Percentiles rank a stretch among this genome's conserved stretches.
Evolutionary conservation across 2,329 filamentous ascomycete species (phyloP).

Genomic region (Penicillium verrucosum): DNA sequence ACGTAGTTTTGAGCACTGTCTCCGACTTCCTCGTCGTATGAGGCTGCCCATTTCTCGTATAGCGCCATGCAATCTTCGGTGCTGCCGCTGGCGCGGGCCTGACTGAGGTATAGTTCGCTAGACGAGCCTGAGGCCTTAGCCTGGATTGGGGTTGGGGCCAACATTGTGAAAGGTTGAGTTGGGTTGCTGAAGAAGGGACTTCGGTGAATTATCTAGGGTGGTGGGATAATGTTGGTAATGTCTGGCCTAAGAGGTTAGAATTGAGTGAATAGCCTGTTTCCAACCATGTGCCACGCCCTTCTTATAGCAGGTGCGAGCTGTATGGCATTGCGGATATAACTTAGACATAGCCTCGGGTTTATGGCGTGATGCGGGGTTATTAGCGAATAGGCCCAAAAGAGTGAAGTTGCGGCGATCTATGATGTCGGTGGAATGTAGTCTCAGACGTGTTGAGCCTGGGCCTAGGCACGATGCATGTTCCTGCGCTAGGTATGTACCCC

Average conservation of each 20-base stretch:
- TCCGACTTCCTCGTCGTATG: slow-evolving; percentile 44
- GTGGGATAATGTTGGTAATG: not conserved
- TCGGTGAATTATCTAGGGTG: not conserved
- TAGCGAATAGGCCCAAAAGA: slow-evolving; percentile 5
- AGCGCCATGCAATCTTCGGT: slow-evolving; percentile 39
- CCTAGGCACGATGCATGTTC: not conserved
- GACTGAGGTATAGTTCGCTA: slow-evolving; percentile 30
- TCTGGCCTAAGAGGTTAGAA: not conserved
- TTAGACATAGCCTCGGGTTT: not conserved
- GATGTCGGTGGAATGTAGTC: slow-evolving; percentile 18
- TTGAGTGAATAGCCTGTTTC: not conserved
- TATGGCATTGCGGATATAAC: not conserved
- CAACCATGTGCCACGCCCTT: not conserved
- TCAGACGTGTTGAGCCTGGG: not conserved
- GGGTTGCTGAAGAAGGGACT: not conserved
- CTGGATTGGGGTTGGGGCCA: slow-evolving; percentile 1
- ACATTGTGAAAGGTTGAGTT: not conserved
- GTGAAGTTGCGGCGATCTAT: slow-evolving; percentile 14
- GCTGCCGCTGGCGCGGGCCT: slow-evolving; percentile 37
- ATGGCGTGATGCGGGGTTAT: slow-evolving; percentile 21
- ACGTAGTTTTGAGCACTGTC: slow-evolving; percentile 40
- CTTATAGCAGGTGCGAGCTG: slow-evolving; percentile 10
- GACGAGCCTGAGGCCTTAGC: slow-evolving; percentile 9
- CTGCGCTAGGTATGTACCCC: not conserved
- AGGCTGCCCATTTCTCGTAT: slow-evolving; percentile 49